These are phyloP conservation scores for Xylaria sp. DNA, from an alignment of 2,329 filamentous ascomycete species.

Conservation along the genomic window DNA sequence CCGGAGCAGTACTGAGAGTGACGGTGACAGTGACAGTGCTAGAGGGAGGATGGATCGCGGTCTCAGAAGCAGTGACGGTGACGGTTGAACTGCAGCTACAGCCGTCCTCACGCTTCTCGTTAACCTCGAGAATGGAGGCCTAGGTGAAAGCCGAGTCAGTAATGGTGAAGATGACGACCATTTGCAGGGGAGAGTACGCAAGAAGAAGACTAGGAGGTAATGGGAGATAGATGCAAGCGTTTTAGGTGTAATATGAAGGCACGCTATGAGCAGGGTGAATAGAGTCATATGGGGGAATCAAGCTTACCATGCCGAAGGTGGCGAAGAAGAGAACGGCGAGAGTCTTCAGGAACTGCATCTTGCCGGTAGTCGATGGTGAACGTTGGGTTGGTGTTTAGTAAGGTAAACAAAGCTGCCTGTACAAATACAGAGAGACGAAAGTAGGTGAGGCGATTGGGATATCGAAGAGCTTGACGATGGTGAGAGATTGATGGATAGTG, in stretches of 20 bases:
- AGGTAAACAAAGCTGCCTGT: slow-evolving; percentile 23
- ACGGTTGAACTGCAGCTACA: slow-evolving; percentile 41
- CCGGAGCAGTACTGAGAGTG: slow-evolving; percentile 21
- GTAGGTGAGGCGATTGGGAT: background rate
- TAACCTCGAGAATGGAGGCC: slow-evolving; percentile 37
- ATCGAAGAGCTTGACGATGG: slow-evolving; percentile 13
- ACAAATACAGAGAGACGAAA: slow-evolving; percentile 15
- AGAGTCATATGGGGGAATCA: background rate
- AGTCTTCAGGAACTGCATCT: slow-evolving; percentile 47
- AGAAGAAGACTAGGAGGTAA: background rate
- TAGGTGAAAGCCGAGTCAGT: slow-evolving; percentile 26
- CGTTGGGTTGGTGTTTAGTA: slow-evolving; percentile 27
- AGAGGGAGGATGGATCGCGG: slow-evolving; percentile 12
- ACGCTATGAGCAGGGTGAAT: background rate
- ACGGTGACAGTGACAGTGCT: slow-evolving; percentile 36
- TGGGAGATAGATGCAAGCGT: background rate
- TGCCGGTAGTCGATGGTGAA: slow-evolving; percentile 33
- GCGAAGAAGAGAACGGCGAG: slow-evolving; percentile 43
- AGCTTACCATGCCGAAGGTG: slow-evolving; percentile 46
- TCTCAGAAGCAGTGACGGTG: slow-evolving; percentile 39
- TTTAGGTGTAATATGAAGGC: slow-evolving; percentile 11
- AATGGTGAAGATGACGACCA: background rate
- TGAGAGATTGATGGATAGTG: slow-evolving; percentile 5
- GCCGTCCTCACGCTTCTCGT: slow-evolving; percentile 38
- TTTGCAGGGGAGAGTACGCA: background rate